These are phyloP conservation scores for Mimosa pudica DNA, from an alignment of 306 rosid species.

Conservation along the genomic window DNA sequence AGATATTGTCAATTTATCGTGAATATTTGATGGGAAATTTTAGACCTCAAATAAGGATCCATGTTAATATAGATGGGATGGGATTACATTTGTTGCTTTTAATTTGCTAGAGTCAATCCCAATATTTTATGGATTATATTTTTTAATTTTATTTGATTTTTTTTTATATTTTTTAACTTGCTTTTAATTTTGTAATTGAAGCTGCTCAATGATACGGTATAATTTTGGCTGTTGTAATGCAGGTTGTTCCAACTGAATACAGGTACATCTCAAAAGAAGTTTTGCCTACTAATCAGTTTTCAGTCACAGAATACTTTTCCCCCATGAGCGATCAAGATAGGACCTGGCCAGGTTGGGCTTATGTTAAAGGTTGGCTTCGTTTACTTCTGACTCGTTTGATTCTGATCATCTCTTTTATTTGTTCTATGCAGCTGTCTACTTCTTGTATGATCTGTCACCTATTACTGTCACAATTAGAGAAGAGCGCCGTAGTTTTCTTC, in stretches of 20 bases:
- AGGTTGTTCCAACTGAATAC: conserved; percentile 97
- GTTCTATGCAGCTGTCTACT: conserved; percentile 86
- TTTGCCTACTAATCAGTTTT: conserved; percentile 93
- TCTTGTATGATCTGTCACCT: conserved; percentile 96
- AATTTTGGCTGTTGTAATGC: conserved; percentile 38
- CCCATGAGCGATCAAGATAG: conserved; percentile 75
- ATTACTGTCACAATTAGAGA: conserved; percentile 95
- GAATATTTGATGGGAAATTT: too few relatives aligned
- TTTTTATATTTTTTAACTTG: too few relatives aligned
- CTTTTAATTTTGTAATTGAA: background rate
- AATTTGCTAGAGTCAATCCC: too few relatives aligned
- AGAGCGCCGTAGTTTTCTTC: conserved; percentile 97
- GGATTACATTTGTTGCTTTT: too few relatives aligned
- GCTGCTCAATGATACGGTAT: background rate
- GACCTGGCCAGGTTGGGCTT: conserved; percentile 88
- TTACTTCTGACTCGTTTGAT: conserved; percentile 22
- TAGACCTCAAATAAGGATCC: too few relatives aligned
- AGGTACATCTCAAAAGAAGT: conserved; percentile 84
- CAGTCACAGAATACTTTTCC: conserved; percentile 94
- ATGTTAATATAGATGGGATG: too few relatives aligned
- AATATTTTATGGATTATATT: too few relatives aligned
- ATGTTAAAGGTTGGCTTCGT: conserved; percentile 23
- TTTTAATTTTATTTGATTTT: too few relatives aligned
- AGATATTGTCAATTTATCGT: too few relatives aligned
- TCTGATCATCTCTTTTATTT: conserved; percentile 32